phyloP scores from a whole-genome alignment of 2,329 filamentous ascomycete genomes.

The Trichoderma atroviride region DNA sequence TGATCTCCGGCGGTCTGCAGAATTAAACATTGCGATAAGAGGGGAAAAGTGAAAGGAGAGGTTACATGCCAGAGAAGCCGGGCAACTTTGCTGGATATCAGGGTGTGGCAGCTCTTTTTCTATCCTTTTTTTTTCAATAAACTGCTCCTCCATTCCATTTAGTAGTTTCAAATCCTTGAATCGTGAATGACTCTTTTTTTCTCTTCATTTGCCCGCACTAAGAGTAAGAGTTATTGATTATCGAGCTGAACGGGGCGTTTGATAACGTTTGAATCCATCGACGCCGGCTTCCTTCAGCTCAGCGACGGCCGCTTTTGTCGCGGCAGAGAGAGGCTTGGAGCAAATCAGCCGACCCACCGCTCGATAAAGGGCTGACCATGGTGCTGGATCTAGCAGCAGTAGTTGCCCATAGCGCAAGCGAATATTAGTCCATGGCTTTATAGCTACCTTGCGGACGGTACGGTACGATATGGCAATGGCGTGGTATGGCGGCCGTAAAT shows the following conservation, averaged over 20 bases:
- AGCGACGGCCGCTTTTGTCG: constrained; percentile 14
- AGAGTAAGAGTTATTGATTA: background rate
- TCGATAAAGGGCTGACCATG: background rate
- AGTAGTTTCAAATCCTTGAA: background rate
- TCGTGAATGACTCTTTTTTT: background rate
- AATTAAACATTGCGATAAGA: background rate
- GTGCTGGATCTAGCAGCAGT: background rate
- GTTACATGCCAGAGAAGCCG: background rate
- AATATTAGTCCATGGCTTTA: background rate
- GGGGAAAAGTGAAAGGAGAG: background rate
- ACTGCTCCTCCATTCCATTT: background rate
- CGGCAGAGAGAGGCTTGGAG: background rate
- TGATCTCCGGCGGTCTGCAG: background rate
- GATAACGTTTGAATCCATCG: background rate
- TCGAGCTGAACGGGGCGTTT: constrained; percentile 6
- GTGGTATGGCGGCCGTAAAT: constrained; percentile 8
- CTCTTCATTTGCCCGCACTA: constrained; percentile 8
- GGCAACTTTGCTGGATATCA: constrained; percentile 12
- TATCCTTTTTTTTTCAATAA: background rate
- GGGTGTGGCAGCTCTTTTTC: constrained; percentile 1
- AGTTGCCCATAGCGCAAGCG: background rate
- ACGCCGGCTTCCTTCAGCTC: constrained; percentile 3
- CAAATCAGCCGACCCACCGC: constrained; percentile 20
- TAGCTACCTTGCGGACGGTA: background rate
- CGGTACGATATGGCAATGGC: background rate